A percentile compares a stretch with the other conserved stretches of the same genome.
phyloP scores from a whole-genome alignment of 2,329 filamentous ascomycete species.

The Sporothrix mexicana region DNA sequence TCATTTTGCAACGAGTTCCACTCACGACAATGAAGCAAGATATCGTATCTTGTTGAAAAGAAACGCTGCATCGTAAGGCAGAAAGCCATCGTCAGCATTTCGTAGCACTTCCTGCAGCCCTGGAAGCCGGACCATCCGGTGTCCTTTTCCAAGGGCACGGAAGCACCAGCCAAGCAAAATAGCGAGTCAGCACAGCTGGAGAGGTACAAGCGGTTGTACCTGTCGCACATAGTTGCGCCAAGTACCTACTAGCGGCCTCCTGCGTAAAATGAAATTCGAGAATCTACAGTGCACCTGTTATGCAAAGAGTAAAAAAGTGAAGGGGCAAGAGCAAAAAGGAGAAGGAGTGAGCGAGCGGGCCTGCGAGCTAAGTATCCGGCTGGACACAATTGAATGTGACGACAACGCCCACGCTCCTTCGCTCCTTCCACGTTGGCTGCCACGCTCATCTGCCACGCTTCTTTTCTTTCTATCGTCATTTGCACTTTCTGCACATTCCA shows the following conservation, averaged over 20 bases:
- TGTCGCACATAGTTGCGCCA: background rate
- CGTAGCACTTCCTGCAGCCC: background rate
- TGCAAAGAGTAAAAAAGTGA: background rate
- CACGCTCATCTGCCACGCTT: background rate
- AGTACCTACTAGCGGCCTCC: constrained; percentile 12
- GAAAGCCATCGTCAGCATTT: background rate
- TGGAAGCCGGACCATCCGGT: constrained; percentile 26
- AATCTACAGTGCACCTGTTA: background rate
- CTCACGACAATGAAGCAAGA: background rate
- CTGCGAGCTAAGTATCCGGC: background rate
- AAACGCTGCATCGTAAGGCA: constrained; percentile 2
- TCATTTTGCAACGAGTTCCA: background rate
- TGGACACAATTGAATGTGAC: background rate
- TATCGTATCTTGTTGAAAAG: background rate
- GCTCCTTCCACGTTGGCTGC: background rate
- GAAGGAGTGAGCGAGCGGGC: background rate
- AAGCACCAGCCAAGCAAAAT: constrained; percentile 21
- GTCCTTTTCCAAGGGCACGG: constrained; percentile 9
- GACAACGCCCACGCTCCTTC: background rate
- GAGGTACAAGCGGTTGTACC: background rate
- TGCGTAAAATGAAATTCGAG: constrained; percentile 8
- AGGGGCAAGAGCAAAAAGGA: background rate
- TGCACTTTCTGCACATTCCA: background rate
- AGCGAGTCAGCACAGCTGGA: constrained; percentile 14
- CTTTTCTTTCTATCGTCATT: background rate